Conservation (phyloP, 2,329 filamentous ascomycete species). For the Cladophialophora chaetospira region DNA sequence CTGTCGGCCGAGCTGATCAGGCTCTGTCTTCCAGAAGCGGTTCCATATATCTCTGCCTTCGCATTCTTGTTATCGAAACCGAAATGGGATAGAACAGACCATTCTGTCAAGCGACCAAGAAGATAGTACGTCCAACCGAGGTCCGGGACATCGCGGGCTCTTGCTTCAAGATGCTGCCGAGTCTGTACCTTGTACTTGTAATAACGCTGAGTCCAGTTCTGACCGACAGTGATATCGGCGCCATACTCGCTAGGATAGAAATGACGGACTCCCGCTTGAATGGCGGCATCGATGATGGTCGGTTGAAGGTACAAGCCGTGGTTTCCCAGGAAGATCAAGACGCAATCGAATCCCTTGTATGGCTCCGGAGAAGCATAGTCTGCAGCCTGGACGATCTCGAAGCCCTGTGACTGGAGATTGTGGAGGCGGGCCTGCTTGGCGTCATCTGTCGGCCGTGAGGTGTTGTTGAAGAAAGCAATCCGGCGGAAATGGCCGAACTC, state of each 20-base stretch:
- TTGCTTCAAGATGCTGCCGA: conserved; percentile 34
- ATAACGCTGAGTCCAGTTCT: conserved; percentile 21
- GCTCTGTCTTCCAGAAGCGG: conserved; percentile 11
- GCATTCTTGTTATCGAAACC: conserved; percentile 14
- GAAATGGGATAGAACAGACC: conserved; percentile 32
- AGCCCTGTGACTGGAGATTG: background rate
- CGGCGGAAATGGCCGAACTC: background rate
- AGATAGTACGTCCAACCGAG: conserved; percentile 38
- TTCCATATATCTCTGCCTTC: conserved; percentile 14
- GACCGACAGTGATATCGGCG: conserved; percentile 18
- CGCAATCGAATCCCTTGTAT: conserved; percentile 24
- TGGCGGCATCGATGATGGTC: conserved; percentile 44
- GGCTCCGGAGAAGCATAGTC: conserved; percentile 1
- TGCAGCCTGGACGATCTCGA: conserved; percentile 5
- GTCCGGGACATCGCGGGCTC: conserved; percentile 18
- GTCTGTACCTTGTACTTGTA: conserved; percentile 36
- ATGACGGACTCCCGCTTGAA: conserved; percentile 44
- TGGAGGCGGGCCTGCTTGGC: conserved; percentile 2
- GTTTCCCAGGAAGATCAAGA: conserved; percentile 23
- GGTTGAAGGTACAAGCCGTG: conserved; percentile 33
- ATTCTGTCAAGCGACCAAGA: conserved; percentile 40
- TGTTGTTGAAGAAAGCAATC: conserved; percentile 15
- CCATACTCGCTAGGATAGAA: conserved; percentile 44
- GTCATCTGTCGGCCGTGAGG: background rate
- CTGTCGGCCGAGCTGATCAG: conserved; percentile 13